Percentiles rank a stretch among this genome's conserved stretches.
These are phyloP conservation scores for Pezicula radicicola DNA, from an alignment of 2,329 filamentous ascomycete genomes.

Conservation along the genomic window DNA sequence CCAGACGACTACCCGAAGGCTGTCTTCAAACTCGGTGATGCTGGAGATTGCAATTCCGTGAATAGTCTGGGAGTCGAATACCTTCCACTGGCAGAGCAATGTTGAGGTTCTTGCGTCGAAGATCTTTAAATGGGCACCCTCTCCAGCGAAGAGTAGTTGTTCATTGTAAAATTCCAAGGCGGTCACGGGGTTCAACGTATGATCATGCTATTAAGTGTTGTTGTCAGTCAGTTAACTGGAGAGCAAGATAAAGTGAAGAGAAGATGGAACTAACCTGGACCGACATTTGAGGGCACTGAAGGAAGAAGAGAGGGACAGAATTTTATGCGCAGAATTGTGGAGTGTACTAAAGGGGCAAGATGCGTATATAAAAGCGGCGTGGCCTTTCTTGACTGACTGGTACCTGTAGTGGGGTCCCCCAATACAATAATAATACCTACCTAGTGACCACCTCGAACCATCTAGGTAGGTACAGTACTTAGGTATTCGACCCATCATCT, in stretches of 20 bases:
- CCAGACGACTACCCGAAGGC: slow-evolving; percentile 57
- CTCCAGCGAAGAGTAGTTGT: slow-evolving; percentile 52
- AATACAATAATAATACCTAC: too few species aligned
- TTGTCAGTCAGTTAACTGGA: not conserved
- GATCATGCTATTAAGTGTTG: slow-evolving; percentile 22
- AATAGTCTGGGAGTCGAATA: slow-evolving; percentile 69
- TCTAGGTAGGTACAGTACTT: too few species aligned
- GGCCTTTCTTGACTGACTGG: too few species aligned
- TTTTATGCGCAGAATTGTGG: slow-evolving; percentile 38
- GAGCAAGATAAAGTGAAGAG: not conserved
- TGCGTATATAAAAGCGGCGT: too few species aligned
- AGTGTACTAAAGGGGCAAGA: slow-evolving; percentile 78
- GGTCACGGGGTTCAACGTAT: slow-evolving; percentile 49
- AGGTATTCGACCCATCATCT: too few species aligned
- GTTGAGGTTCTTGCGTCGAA: slow-evolving; percentile 35
- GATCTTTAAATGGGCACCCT: slow-evolving; percentile 56
- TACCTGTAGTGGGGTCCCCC: too few species aligned
- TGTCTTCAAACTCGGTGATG: slow-evolving; percentile 2
- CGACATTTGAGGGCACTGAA: slow-evolving; percentile 11
- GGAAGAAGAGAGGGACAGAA: not conserved
- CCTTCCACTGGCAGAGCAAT: slow-evolving; percentile 38
- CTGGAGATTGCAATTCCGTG: slow-evolving; percentile 62
- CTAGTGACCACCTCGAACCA: not conserved
- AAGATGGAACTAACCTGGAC: slow-evolving; percentile 12
- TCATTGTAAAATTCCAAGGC: slow-evolving; percentile 50